phyloP scores from a whole-genome alignment of 345 rosid species.

The Rhodamnia argentea region DNA sequence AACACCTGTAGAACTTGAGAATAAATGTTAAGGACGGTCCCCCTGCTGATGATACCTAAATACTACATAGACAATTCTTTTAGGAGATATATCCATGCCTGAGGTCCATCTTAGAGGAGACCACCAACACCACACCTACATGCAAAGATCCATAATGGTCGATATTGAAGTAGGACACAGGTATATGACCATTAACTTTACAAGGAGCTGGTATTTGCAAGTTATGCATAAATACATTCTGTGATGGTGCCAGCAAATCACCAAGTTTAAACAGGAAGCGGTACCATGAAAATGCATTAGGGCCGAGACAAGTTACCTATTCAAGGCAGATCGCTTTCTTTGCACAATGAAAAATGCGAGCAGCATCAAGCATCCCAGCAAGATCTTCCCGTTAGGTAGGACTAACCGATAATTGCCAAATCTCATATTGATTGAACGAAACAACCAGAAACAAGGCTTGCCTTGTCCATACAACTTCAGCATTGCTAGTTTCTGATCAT shows the following conservation, averaged over 20 bases:
- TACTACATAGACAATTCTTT: background rate
- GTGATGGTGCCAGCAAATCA: background rate
- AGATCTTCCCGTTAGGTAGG: slow-evolving; percentile 41
- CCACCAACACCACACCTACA: background rate
- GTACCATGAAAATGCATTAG: background rate
- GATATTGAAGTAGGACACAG: background rate
- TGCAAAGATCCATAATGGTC: background rate
- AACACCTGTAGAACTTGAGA: background rate
- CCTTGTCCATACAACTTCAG: slow-evolving; percentile 14
- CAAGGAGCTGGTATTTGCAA: background rate
- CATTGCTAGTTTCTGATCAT: slow-evolving; percentile 2
- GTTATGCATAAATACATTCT: background rate
- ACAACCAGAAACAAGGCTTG: slow-evolving; percentile 41
- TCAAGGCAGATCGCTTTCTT: slow-evolving; percentile 42
- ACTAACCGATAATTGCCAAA: slow-evolving; percentile 30
- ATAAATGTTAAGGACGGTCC: background rate
- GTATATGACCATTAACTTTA: background rate
- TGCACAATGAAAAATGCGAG: slow-evolving; percentile 33
- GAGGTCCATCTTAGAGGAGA: background rate
- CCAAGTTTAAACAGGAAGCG: background rate
- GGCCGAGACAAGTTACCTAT: slow-evolving; percentile 22
- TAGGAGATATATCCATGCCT: background rate
- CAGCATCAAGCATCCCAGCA: slow-evolving; percentile 45
- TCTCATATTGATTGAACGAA: slow-evolving; percentile 41
- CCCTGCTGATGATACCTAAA: background rate